Evolutionary conservation across 768 basidiomycete species (phyloP), one percentile per base, ranked within the genome.

Genomic region (Suillus cothurnatus): DNA sequence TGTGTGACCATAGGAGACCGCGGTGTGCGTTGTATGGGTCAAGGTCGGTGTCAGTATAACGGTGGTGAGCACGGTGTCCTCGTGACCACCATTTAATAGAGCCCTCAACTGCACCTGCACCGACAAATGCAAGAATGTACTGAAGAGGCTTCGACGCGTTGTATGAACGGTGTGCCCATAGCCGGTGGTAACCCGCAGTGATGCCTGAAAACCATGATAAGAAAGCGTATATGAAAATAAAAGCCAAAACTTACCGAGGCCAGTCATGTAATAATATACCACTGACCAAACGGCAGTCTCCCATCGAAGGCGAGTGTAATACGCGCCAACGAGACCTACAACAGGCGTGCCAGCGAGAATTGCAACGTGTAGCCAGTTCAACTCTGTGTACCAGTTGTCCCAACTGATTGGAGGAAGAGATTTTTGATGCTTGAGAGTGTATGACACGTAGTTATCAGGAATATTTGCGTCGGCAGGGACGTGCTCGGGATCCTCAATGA

Each of bases 51-150:
- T 97, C 95, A 70, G 95, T 98, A 81, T 97, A 97, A 50, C 95
- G 87, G 74, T 97, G 96, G 77, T 97, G 96, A 4, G 97, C 97
- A 66, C 97, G 93, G 82, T 99, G 97, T 57, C 96, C 96, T 61
- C 97, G 88, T 26, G 91, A 91, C 97, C 97, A 99, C 97, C 97
- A 99, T 77, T 94, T 92, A 81, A 99, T 97, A 26, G 96, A 97
- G 11, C 97, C 97, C 74, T 99, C 87, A 56, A 97, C 91, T 6
- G 97, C 96, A 57, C 97, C 97, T 2, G 94, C 90, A 59, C 97
- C 97, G 12, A 88, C 85, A 23, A 92, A 71, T 31, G 95, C 93
- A 57, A 98, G 87, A 68, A 86, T 79, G 73, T 94, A 97, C 75
- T 98, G 90, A 15, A 99, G 80, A 19, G 92, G 90, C 65, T 84